Evolutionary conservation across 2,329 filamentous ascomycete genomes (phyloP), one percentile per base, ranked within the genome.

Genomic region (Chaetomiaceae sp.): DNA sequence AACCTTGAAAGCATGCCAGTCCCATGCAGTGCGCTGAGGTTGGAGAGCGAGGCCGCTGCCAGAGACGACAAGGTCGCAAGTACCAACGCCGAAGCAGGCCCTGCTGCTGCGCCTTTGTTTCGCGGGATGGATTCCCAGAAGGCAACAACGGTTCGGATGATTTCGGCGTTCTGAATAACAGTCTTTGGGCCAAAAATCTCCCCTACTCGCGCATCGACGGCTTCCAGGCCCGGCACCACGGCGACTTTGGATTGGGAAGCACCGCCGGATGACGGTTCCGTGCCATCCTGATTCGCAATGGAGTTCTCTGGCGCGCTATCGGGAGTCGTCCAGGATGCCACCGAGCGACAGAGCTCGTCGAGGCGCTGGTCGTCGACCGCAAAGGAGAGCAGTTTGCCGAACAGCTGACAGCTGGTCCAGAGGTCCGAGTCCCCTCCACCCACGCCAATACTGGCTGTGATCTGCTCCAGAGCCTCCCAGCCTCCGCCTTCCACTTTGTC

Each of bases 331-430:
- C 45, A 48, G 5, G 57, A 39, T 30, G 70, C 71, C 38, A 75
- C 68, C 12, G 73, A 72, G 54, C 78, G 73, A 64, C 88, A 93
- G 43, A 93, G 73, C 49, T 79, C 73, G 47, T 86, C 81, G 53
- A 92, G 74, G 39, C 83, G 79, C 63, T 89, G 83, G 65, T 95
- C 86, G 49, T 89, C 86, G 44, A 95, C 70, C 1, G 86, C 84
- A 69, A 95, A 92, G 5, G 87, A 81, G 44, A 96, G 75, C 8
- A 96, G 78, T 60, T 86, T 85, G 23, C 89, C 89, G 68, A 95
- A 95, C 4, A 95, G 76, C 66, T 91, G 86, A 59, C 78, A 81
- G 60, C 77, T 80, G 48, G 79, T 77, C 81, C 81, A 84, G 5
- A 77, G 68, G 61, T 95, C 87, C 39, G 82, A 76, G 56, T 87